These are phyloP conservation scores for Plantago elongata DNA, from an alignment of 257 asterid species.

Conservation along the genomic window DNA sequence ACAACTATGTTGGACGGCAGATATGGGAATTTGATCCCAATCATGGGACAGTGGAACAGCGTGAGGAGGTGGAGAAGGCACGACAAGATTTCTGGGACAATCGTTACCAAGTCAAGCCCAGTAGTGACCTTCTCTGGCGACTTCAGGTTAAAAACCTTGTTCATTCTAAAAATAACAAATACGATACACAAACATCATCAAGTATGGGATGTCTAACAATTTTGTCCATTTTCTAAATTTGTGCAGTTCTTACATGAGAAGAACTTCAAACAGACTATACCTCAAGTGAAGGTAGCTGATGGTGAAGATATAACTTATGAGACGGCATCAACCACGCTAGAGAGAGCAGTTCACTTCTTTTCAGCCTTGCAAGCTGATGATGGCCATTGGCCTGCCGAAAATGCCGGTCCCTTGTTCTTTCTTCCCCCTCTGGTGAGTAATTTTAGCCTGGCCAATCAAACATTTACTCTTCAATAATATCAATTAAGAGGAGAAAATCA, in stretches of 20 bases:
- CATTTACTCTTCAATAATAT: neutral
- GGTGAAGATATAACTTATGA: conserved; percentile 63
- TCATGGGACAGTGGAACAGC: conserved; percentile 4
- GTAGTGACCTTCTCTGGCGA: conserved; percentile 14
- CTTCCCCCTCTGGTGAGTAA: conserved; percentile 70
- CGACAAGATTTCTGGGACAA: conserved; percentile 9
- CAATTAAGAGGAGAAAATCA: neutral
- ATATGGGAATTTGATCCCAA: conserved; percentile 12
- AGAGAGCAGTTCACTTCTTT: conserved; percentile 59
- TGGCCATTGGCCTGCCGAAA: conserved; percentile 93
- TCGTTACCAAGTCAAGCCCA: conserved; percentile 12
- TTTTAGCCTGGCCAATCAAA: neutral
- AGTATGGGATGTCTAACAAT: neutral
- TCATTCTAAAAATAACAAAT: neutral
- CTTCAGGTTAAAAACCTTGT: neutral
- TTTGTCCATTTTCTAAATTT: neutral
- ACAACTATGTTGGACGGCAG: conserved; percentile 14
- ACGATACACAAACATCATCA: neutral
- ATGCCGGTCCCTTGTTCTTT: conserved; percentile 76
- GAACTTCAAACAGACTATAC: conserved; percentile 60
- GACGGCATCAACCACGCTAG: conserved; percentile 47
- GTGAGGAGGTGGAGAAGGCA: conserved; percentile 10
- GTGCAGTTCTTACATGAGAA: conserved; percentile 63
- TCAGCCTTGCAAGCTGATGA: conserved; percentile 80
- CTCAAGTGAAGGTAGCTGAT: conserved; percentile 62